Evolutionary conservation across 306 rosid genomes (phyloP).

Genomic region (Rosa chinensis): DNA sequence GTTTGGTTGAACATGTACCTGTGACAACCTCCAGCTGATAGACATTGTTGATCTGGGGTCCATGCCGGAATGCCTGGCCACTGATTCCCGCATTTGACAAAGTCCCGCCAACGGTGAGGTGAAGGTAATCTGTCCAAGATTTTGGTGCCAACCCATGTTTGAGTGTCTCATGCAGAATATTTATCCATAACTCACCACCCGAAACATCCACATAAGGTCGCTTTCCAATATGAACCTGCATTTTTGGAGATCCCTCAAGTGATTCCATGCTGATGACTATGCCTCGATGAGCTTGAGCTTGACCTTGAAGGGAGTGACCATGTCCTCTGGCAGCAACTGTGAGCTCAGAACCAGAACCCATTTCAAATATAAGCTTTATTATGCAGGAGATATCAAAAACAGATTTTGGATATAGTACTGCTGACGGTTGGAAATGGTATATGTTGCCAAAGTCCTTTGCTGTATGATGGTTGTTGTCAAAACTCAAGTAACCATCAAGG

Average conservation of each 20-base stretch:
- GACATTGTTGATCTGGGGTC: conserved; percentile 88
- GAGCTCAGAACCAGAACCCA: conserved; percentile 55
- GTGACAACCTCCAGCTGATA: conserved; percentile 86
- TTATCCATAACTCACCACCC: conserved; percentile 93
- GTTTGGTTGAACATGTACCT: conserved; percentile 44
- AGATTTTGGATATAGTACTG: conserved; percentile 72
- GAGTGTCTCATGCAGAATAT: conserved; percentile 80
- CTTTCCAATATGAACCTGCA: conserved; percentile 51
- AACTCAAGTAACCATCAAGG: conserved; percentile 70
- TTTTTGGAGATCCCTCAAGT: conserved; percentile 40
- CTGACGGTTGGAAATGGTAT: conserved; percentile 64
- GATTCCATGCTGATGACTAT: conserved; percentile 83
- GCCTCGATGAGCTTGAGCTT: conserved; percentile 76
- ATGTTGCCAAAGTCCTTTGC: conserved; percentile 85
- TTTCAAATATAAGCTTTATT: conserved; percentile 48
- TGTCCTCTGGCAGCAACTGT: conserved; percentile 95
- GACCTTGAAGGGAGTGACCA: conserved; percentile 87
- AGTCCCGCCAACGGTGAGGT: conserved; percentile 94
- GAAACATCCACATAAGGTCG: conserved; percentile 80
- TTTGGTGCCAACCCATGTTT: conserved; percentile 84
- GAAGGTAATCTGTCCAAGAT: conserved; percentile 98
- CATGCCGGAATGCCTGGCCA: conserved; percentile 92
- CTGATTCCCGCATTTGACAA: conserved; percentile 93
- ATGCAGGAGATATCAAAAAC: conserved; percentile 66
- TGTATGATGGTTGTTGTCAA: conserved; percentile 50